phyloP scores from a whole-genome alignment of 345 rosid genomes.

The Rhizophora mangle region DNA sequence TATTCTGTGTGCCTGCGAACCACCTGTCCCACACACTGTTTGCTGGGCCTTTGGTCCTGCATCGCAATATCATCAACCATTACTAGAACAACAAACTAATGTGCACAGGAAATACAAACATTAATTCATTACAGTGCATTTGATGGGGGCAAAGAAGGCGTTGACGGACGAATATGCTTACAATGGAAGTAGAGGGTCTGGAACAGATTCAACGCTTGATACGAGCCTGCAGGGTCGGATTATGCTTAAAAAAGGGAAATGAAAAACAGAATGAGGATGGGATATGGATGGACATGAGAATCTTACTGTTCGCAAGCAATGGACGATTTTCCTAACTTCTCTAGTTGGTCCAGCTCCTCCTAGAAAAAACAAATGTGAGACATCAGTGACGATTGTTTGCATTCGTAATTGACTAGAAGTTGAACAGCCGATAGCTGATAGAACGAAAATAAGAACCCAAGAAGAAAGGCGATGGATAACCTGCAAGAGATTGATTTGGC shows the following conservation, averaged over 20 bases:
- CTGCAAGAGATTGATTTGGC: conserved; percentile 38
- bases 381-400: background rate
- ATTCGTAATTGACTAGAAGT: too few relatives aligned
- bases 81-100: too few relatives aligned
- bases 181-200: conserved; percentile 46
- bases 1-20: conserved; percentile 36
- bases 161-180: conserved; percentile 6
- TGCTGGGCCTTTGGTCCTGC: conserved; percentile 31
- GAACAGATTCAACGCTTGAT: conserved; percentile 33
- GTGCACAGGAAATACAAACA: too few relatives aligned
- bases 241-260: too few relatives aligned
- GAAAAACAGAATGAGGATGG: too few relatives aligned
- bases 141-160: too few relatives aligned
- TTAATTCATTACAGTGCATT: too few relatives aligned
- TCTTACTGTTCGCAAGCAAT: conserved; percentile 41
- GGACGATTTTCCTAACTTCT: conserved; percentile 41
- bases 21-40: conserved; percentile 45
- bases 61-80: background rate
- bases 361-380: background rate
- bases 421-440: too few relatives aligned
- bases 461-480: conserved; percentile 9
- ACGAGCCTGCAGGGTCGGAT: conserved; percentile 26
- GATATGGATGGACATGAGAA: too few relatives aligned
- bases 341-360: conserved; percentile 47
- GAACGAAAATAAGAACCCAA: too few relatives aligned